Conservation (phyloP, 2,329 filamentous ascomycete genomes). For the Claviceps pazoutovae region DNA sequence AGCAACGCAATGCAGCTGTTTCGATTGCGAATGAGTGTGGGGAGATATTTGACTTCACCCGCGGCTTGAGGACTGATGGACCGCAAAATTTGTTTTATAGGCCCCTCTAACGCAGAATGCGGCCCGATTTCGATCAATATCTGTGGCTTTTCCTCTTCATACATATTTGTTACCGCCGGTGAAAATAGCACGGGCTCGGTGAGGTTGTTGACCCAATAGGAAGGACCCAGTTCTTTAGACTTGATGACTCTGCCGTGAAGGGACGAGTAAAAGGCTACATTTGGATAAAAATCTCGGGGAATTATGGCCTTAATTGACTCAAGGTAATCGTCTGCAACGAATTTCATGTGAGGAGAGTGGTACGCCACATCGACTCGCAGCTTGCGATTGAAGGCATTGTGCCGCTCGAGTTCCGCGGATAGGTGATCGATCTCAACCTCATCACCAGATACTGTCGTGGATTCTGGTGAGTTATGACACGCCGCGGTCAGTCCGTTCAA, state of each 20-base stretch:
- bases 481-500: constrained; percentile 15
- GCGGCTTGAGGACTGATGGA: constrained; percentile 25
- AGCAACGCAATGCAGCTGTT: constrained; percentile 31
- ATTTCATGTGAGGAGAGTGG: constrained; percentile 40
- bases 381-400: constrained; percentile 31
- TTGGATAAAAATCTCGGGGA: constrained; percentile 13
- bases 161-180: constrained; percentile 16
- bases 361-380: constrained; percentile 38
- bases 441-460: constrained; percentile 37
- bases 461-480: constrained; percentile 39
- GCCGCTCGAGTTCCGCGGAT: constrained; percentile 21
- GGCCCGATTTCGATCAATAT: constrained; percentile 31
- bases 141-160: constrained; percentile 13
- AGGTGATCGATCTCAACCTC: constrained; percentile 29
- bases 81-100: constrained; percentile 37
- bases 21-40: constrained; percentile 36
- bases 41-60: constrained; percentile 26
- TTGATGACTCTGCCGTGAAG: constrained; percentile 25
- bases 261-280: constrained; percentile 31
- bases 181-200: constrained; percentile 30
- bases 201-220: constrained; percentile 34
- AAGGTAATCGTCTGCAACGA: constrained; percentile 34
- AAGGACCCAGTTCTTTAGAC: constrained; percentile 20
- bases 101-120: constrained; percentile 34
- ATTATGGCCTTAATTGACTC: constrained; percentile 14